Evolutionary conservation across 106 monocot genomes (phyloP), one percentile per base, ranked within the genome.

Genomic region (Hemerocallis citrina): DNA sequence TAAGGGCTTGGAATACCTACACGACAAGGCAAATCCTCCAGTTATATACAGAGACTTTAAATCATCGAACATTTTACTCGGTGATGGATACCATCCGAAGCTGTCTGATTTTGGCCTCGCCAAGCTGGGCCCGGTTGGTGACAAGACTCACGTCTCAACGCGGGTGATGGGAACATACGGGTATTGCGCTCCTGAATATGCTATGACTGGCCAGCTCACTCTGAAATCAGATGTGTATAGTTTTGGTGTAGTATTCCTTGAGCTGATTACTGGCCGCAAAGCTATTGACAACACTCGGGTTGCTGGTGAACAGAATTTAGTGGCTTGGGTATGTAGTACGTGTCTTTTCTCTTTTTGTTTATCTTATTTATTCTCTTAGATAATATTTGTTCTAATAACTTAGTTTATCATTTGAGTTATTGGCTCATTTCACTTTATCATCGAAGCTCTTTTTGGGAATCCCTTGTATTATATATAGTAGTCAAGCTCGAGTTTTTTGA

Each of bases 21-120:
- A 72, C 20, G 72, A 72, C 13, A 55, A 34, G 13, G 54, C 44
- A 23, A 56, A 63, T 6, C 72, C 72, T 34, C 72, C 72, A 1
- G 62, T 72, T 32, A 64, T 72, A 16, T 72, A 63, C 43, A 63
- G 56, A 34, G 63, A 64, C 36, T 44, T 72, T 32, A 72, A 72
- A 50, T 42, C 72, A 27, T 72, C 72, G 56, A 72, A 72, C 56
- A 72, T 72, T n/a, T 35, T 72, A 11, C 72, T 72, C 45, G 72
- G 36, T 35, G 63, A 72, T 34, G 41, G 34, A 14, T 64, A 52
- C 54, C 43, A 44, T 46, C 63, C 72, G 10, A 72, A 72, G 44
- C 41, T 72, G 13, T 64, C 72, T 6, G 72, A 72, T 72, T 72
- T 63, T 56, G 72, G 72, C 15, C 61, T 72, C 34, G 63, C 63